These are phyloP conservation scores for Torrubiellomyces zombiae DNA, from an alignment of 2,329 filamentous ascomycete genomes.

Conservation along the genomic window DNA sequence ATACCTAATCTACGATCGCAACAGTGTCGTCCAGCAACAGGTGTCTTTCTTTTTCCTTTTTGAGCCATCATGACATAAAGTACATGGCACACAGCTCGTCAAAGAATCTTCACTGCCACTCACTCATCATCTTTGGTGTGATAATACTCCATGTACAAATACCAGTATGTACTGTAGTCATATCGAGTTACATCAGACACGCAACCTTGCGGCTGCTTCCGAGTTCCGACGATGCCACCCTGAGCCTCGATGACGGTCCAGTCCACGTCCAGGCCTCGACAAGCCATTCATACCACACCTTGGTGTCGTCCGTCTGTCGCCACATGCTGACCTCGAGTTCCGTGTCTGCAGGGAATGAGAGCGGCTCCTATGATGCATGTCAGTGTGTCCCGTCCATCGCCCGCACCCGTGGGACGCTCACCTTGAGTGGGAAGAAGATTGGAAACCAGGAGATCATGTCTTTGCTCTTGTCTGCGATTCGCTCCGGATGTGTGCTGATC, in stretches of 20 bases:
- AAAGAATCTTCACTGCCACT: no score
- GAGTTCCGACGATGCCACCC: conserved; percentile 48
- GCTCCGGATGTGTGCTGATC: conserved; percentile 81
- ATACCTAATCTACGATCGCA: no score
- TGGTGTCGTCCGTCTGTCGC: conserved; percentile 85
- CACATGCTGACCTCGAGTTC: conserved; percentile 89
- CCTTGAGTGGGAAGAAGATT: conserved; percentile 93
- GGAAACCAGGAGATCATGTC: conserved; percentile 99
- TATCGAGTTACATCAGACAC: conserved; percentile 43
- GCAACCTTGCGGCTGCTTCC: conserved; percentile 54
- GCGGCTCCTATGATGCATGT: conserved; percentile 43
- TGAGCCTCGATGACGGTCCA: conserved; percentile 42
- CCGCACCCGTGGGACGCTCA: conserved; percentile 22
- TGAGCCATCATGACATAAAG: no score
- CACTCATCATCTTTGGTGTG: background rate
- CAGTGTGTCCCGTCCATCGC: conserved; percentile 1
- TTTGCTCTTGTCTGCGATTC: conserved; percentile 80
- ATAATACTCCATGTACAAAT: background rate
- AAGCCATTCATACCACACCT: conserved; percentile 98
- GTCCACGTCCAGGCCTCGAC: conserved; percentile 66
- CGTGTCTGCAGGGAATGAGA: conserved; percentile 69
- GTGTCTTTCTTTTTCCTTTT: background rate
- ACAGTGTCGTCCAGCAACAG: no score
- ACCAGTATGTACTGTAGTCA: conserved; percentile 1
- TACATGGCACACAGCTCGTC: no score